These are phyloP conservation scores for Russula sp. DNA, from an alignment of 768 basidiomycete genomes.

Conservation along the genomic window DNA sequence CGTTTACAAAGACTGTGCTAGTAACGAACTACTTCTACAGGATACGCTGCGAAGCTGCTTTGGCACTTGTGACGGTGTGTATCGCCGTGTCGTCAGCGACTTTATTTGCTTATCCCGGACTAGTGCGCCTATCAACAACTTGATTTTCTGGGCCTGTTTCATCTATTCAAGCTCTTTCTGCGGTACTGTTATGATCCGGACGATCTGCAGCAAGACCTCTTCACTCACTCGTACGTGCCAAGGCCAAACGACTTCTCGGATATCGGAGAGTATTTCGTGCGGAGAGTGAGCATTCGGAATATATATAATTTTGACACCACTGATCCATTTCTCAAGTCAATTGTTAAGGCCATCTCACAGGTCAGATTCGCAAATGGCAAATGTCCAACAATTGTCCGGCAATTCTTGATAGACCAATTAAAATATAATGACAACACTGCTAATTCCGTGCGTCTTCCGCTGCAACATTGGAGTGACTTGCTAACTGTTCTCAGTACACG, in stretches of 20 bases:
- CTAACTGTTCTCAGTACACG: constrained; percentile 57
- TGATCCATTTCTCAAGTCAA: constrained; percentile 46
- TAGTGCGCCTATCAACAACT: constrained; percentile 83
- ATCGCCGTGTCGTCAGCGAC: constrained; percentile 6
- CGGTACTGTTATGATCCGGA: constrained; percentile 88
- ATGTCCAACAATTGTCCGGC: constrained; percentile 79
- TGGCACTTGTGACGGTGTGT: constrained; percentile 76
- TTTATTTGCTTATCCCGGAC: constrained; percentile 22
- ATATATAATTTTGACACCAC: not conserved
- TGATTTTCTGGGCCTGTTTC: constrained; percentile 89
- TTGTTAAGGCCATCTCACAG: constrained; percentile 79
- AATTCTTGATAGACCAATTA: constrained; percentile 89
- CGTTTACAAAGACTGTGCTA: constrained; percentile 87
- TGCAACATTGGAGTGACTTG: constrained; percentile 15
- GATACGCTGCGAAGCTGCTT: constrained; percentile 91
- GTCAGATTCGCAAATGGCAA: constrained; percentile 86
- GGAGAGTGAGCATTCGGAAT: constrained; percentile 59
- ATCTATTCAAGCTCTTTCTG: constrained; percentile 92
- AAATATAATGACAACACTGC: constrained; percentile 93
- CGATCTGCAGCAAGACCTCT: constrained; percentile 76
- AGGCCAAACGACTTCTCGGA: constrained; percentile 94
- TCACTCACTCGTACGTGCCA: constrained; percentile 86
- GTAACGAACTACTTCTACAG: constrained; percentile 96
- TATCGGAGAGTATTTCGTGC: constrained; percentile 88
- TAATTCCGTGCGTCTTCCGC: constrained; percentile 61